These are phyloP conservation scores for Trypanosoma scelopori DNA, from an alignment of 208 protist genomes.

Conservation along the genomic window DNA sequence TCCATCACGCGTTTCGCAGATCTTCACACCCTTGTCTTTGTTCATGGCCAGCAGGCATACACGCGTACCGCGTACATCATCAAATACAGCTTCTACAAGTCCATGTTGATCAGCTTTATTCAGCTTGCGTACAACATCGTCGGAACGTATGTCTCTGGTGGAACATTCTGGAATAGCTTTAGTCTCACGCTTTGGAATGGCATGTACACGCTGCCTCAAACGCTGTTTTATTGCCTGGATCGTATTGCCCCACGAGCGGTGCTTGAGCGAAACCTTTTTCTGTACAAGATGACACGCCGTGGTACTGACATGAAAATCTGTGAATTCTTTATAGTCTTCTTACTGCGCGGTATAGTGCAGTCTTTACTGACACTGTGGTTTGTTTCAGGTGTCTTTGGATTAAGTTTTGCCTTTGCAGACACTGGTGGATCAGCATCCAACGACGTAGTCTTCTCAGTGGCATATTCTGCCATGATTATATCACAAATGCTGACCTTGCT, in stretches of 20 bases:
- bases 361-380: constrained; percentile 66
- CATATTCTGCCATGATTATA: constrained; percentile 87
- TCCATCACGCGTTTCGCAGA: constrained; percentile 92
- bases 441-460: constrained; percentile 77
- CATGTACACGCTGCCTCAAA: constrained; percentile 88
- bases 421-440: constrained; percentile 44
- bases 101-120: constrained; percentile 92
- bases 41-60: constrained; percentile 95
- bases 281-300: constrained; percentile 75
- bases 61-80: constrained; percentile 91
- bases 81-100: constrained; percentile 98
- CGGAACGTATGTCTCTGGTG: constrained; percentile 68
- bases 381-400: constrained; percentile 38
- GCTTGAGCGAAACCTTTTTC: constrained; percentile 61
- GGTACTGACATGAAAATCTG: constrained; percentile 46
- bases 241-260: constrained; percentile 71
- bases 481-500: constrained; percentile 85
- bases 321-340: constrained; percentile 75
- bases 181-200: constrained; percentile 91
- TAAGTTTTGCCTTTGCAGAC: constrained; percentile 33
- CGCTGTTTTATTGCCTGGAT: constrained; percentile 90
- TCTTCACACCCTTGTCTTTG: constrained; percentile 90
- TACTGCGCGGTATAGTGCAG: constrained; percentile 77
- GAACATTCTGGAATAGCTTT: constrained; percentile 92
- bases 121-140: constrained; percentile 89